phyloP scores from a whole-genome alignment of 805 yeast genomes.

The Saccharomycopsis fodiens region DNA sequence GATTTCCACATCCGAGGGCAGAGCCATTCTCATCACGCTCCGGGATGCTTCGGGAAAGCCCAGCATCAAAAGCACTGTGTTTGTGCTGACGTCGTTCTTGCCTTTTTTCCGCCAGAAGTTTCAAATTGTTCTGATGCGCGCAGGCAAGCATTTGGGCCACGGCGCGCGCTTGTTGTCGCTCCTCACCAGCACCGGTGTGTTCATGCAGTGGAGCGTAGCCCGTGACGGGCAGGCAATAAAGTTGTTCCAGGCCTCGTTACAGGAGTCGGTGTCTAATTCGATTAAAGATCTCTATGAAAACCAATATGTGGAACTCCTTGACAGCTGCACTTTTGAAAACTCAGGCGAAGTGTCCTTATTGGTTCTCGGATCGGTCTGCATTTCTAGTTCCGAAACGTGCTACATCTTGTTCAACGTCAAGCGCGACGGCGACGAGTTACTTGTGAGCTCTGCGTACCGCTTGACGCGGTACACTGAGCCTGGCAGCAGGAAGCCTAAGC shows the following conservation, averaged over 20 bases:
- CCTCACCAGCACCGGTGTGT: conserved; percentile 36
- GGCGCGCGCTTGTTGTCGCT: conserved; percentile 39
- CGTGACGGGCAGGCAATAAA: conserved; percentile 36
- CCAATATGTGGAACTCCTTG: conserved; percentile 23
- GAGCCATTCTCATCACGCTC: conserved; percentile 53
- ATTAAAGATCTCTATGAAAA: conserved; percentile 44
- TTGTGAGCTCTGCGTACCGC: conserved; percentile 58
- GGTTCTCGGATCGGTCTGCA: conserved; percentile 40
- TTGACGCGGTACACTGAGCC: conserved; percentile 40
- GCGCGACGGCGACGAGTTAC: conserved; percentile 42
- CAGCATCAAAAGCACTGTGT: conserved; percentile 25
- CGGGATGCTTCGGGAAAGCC: conserved; percentile 67
- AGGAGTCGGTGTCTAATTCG: conserved; percentile 30
- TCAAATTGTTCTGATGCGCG: conserved; percentile 49
- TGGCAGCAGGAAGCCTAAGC: conserved; percentile 33
- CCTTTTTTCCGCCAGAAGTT: conserved; percentile 25
- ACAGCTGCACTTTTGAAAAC: conserved; percentile 18
- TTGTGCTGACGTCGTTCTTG: conserved; percentile 26
- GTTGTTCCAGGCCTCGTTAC: conserved; percentile 31
- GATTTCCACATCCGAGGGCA: conserved; percentile 60
- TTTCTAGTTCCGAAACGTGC: conserved; percentile 27
- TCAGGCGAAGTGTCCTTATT: conserved; percentile 36
- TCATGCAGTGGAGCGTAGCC: conserved; percentile 43
- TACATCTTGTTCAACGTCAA: conserved; percentile 49
- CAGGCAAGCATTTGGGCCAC: conserved; percentile 44